Evolutionary conservation across 352 stramenopile species (phyloP).

Genomic region (Phytophthora syringae): DNA sequence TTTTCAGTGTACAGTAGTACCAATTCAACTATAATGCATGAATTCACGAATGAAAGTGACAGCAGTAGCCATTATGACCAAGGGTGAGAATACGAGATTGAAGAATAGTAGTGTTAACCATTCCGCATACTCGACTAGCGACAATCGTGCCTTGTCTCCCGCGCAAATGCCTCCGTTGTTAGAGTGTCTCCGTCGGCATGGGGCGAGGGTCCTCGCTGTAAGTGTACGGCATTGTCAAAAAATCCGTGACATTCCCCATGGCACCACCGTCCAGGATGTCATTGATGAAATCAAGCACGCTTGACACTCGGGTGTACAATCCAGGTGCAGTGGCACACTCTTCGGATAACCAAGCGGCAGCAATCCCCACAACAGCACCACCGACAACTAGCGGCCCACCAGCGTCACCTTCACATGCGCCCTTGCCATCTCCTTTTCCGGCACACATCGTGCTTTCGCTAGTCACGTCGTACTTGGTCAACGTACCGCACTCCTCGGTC

Average conservation of each 20-base stretch:
- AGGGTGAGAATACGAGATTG: too few relatives aligned
- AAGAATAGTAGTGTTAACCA: too few relatives aligned
- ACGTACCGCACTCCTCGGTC: background rate
- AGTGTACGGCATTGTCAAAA: background rate
- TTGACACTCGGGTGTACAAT: background rate
- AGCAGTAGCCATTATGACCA: too few relatives aligned
- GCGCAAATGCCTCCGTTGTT: too few relatives aligned
- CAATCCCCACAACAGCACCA: background rate
- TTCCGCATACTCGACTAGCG: too few relatives aligned
- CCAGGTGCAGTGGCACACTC: background rate
- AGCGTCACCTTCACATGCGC: background rate
- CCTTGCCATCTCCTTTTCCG: background rate
- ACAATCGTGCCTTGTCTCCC: too few relatives aligned
- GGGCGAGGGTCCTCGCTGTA: background rate
- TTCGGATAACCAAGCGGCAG: background rate
- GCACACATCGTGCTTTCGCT: background rate
- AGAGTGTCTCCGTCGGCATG: background rate
- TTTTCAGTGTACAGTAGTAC: too few relatives aligned
- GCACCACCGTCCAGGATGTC: constrained; percentile 1
- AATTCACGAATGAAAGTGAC: too few relatives aligned
- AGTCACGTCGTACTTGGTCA: background rate
- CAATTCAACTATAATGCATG: too few relatives aligned
- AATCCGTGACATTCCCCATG: background rate
- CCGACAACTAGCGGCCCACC: background rate
- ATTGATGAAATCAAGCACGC: background rate